phyloP scores from a whole-genome alignment of 306 rosid species.

The Styphnolobium japonicum region DNA sequence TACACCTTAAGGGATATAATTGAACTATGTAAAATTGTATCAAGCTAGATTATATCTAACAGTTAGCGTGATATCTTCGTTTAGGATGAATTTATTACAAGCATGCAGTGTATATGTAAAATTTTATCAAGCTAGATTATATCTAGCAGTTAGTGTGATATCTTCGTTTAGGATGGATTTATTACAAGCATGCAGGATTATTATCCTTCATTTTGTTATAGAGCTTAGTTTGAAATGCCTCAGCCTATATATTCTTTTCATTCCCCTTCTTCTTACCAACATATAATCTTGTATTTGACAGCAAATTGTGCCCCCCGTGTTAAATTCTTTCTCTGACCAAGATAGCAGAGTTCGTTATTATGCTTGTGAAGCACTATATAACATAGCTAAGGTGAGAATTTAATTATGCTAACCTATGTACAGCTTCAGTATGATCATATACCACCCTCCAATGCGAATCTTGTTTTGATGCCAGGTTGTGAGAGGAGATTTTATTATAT shows the following conservation, averaged over 20 bases:
- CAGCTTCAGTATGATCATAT: slow-evolving; percentile 15
- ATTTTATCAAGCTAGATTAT: not conserved
- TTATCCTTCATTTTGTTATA: not conserved
- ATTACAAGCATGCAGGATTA: not conserved
- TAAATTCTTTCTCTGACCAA: slow-evolving; percentile 86
- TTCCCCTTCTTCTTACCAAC: slow-evolving; percentile 1
- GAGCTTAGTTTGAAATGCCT: not conserved
- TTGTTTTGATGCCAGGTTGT: slow-evolving; percentile 74
- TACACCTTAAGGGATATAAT: not conserved
- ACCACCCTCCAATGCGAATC: slow-evolving; percentile 29
- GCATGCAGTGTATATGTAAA: not conserved
- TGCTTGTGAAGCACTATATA: slow-evolving; percentile 97
- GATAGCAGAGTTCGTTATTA: slow-evolving; percentile 99
- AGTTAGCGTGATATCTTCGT: not conserved
- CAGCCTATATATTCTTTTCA: not conserved
- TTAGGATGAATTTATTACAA: not conserved
- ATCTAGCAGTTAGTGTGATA: not conserved
- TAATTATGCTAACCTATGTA: slow-evolving; percentile 22
- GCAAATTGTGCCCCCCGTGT: slow-evolving; percentile 96
- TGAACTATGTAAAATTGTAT: not conserved
- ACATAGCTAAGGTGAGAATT: slow-evolving; percentile 88
- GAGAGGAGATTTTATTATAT: slow-evolving; percentile 93
- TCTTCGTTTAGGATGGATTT: not conserved
- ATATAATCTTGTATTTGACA: slow-evolving; percentile 42
- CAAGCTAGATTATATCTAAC: not conserved